phyloP scores from a whole-genome alignment of 768 basidiomycete species.

The Suillus spraguei region DNA sequence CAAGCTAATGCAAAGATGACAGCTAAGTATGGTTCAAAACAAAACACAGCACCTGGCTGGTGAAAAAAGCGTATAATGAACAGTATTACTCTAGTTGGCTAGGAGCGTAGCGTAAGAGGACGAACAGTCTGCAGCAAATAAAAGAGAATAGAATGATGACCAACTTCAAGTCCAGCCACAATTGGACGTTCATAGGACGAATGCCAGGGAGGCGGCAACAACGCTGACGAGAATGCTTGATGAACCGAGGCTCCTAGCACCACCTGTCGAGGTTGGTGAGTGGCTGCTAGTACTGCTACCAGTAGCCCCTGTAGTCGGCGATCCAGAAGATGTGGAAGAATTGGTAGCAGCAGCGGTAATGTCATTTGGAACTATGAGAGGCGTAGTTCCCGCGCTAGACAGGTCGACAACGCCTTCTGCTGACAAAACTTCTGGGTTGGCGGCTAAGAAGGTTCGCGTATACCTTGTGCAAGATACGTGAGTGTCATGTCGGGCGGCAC shows the following conservation, averaged over 20 bases:
- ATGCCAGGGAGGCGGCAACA: conserved; percentile 47
- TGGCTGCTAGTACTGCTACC: conserved; percentile 9
- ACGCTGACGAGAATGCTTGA: conserved; percentile 52
- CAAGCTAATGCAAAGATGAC: conserved; percentile 1
- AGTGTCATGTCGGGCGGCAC: conserved; percentile 9
- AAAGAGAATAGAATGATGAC: neutral
- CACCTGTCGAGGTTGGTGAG: conserved; percentile 32
- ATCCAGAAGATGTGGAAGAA: conserved; percentile 27
- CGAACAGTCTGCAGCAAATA: neutral
- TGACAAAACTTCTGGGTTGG: conserved; percentile 53
- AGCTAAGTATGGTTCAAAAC: conserved; percentile 1
- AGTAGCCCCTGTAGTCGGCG: conserved; percentile 23
- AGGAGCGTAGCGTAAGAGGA: neutral
- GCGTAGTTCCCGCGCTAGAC: conserved; percentile 40
- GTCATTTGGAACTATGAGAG: conserved; percentile 64
- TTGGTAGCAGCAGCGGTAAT: conserved; percentile 44
- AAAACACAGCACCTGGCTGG: conserved; percentile 4
- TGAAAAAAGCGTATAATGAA: neutral
- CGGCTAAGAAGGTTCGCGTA: conserved; percentile 46
- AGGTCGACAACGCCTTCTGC: conserved; percentile 56
- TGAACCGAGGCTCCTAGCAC: conserved; percentile 49
- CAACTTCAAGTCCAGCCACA: neutral
- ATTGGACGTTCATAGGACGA: conserved; percentile 39
- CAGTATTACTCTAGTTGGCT: neutral
- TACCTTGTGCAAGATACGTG: conserved; percentile 32